Conservation (phyloP, 495 filamentous ascomycete genomes). For the Alectoria sarmentosa region DNA sequence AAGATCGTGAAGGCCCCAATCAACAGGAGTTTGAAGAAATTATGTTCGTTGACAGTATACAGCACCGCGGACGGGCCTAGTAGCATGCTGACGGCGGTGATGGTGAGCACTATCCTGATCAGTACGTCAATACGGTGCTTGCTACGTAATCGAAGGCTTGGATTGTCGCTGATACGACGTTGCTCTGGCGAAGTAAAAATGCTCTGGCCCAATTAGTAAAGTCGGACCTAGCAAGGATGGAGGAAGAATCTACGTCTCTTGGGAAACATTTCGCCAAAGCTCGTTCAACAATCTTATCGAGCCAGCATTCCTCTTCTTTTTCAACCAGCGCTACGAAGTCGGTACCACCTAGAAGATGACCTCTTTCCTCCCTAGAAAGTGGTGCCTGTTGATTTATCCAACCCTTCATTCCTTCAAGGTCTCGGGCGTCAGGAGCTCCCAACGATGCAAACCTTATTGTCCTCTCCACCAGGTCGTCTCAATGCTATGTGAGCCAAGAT, state of each 20-base stretch:
- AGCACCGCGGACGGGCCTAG: slow-evolving; percentile 27
- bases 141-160: slow-evolving; percentile 24
- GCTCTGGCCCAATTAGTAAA: neutral
- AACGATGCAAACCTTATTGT: slow-evolving; percentile 13
- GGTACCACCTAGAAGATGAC: slow-evolving; percentile 27
- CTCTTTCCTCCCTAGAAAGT: slow-evolving; percentile 19
- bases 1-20: slow-evolving; percentile 30
- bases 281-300: slow-evolving; percentile 32
- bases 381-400: slow-evolving; percentile 26
- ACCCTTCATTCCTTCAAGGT: slow-evolving; percentile 27
- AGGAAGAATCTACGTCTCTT: slow-evolving; percentile 10
- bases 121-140: slow-evolving; percentile 28
- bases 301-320: slow-evolving; percentile 30
- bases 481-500: neutral
- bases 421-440: slow-evolving; percentile 20
- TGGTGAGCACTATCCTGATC: slow-evolving; percentile 27
- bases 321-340: slow-evolving; percentile 34
- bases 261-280: slow-evolving; percentile 20
- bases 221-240: neutral
- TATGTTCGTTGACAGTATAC: slow-evolving; percentile 13
- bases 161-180: slow-evolving; percentile 24
- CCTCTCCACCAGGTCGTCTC: slow-evolving; percentile 21
- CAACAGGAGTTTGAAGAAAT: slow-evolving; percentile 24
- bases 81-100: slow-evolving; percentile 25
- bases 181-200: slow-evolving; percentile 23